A percentile compares a stretch with the other conserved stretches of the same genome.
Conservation (phyloP, 2,329 filamentous ascomycete species). For the Thelonectria blattea region DNA sequence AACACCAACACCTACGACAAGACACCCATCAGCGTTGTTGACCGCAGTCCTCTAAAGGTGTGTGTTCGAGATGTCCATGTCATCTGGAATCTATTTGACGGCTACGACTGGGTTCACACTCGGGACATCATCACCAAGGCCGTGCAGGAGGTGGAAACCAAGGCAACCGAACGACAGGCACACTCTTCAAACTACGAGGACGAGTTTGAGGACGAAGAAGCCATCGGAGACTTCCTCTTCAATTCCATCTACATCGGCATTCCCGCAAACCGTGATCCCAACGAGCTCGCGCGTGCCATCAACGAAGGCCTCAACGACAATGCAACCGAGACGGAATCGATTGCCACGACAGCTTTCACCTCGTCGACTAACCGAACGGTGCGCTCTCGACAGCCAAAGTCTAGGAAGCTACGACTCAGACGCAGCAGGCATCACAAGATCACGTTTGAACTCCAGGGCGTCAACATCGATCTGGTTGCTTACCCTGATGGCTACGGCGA, state of each 20-base stretch:
- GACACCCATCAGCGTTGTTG: slow-evolving; percentile 65
- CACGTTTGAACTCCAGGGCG: slow-evolving; percentile 86
- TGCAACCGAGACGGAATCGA: slow-evolving; percentile 86
- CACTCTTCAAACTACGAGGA: slow-evolving; percentile 67
- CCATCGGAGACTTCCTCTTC: slow-evolving; percentile 94
- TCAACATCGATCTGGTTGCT: slow-evolving; percentile 80
- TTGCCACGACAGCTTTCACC: slow-evolving; percentile 76
- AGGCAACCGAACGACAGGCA: slow-evolving; percentile 76
- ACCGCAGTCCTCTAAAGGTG: slow-evolving; percentile 75
- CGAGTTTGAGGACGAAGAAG: slow-evolving; percentile 80
- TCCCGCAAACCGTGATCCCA: slow-evolving; percentile 82
- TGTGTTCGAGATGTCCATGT: slow-evolving; percentile 86
- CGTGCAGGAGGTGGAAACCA: slow-evolving; percentile 84
- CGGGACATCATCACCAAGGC: slow-evolving; percentile 85
- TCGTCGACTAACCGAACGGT: slow-evolving; percentile 60
- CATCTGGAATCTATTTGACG: slow-evolving; percentile 98
- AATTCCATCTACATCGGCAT: slow-evolving; percentile 99
- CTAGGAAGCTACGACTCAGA: slow-evolving; percentile 73
- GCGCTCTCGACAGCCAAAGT: slow-evolving; percentile 49
- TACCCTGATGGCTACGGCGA: slow-evolving; percentile 80
- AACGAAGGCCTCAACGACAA: slow-evolving; percentile 88
- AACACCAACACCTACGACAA: slow-evolving; percentile 75
- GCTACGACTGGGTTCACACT: slow-evolving; percentile 93
- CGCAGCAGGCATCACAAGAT: slow-evolving; percentile 94
- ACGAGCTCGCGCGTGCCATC: slow-evolving; percentile 81